Percentiles rank a stretch among this genome's conserved stretches.
Conservation (phyloP, 164 flowering plant species). For the Nymphaea thermarum region DNA sequence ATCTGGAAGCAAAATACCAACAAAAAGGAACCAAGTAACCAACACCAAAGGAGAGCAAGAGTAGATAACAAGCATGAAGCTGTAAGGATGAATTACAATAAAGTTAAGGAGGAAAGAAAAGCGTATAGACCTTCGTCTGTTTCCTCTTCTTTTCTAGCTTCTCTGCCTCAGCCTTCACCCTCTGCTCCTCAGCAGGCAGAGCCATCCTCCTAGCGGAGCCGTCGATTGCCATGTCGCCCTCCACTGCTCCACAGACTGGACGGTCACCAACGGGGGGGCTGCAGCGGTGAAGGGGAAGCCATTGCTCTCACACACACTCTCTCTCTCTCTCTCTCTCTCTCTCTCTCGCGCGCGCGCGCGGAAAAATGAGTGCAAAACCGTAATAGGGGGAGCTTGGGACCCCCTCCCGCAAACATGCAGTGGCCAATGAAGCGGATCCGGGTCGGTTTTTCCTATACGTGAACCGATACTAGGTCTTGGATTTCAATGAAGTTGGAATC, state of each 20-base stretch:
- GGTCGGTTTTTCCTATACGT: too few species aligned
- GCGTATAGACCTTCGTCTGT: constrained; percentile 34
- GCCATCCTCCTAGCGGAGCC: constrained; percentile 64
- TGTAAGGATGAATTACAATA: not conserved
- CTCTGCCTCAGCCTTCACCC: constrained; percentile 62
- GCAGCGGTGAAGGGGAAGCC: constrained; percentile 7
- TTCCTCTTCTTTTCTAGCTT: constrained; percentile 76
- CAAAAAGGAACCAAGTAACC: too few species aligned
- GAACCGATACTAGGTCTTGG: too few species aligned
- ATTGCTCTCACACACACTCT: not conserved
- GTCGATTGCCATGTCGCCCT: constrained; percentile 34
- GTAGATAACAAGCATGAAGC: not conserved
- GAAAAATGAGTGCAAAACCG: too few species aligned
- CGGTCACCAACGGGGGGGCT: constrained; percentile 14
- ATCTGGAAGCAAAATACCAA: too few species aligned
- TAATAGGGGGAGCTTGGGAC: too few species aligned
- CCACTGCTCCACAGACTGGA: constrained; percentile 11
- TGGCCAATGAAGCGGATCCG: too few species aligned
- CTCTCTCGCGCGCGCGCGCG: too few species aligned
- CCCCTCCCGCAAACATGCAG: too few species aligned
- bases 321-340: not conserved
- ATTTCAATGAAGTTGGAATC: too few species aligned
- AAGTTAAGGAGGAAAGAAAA: not conserved
- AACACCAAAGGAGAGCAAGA: too few species aligned
- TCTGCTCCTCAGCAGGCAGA: constrained; percentile 63